Conservation (phyloP, 345 rosid genomes). For the Euphorbia pulcherrima region DNA sequence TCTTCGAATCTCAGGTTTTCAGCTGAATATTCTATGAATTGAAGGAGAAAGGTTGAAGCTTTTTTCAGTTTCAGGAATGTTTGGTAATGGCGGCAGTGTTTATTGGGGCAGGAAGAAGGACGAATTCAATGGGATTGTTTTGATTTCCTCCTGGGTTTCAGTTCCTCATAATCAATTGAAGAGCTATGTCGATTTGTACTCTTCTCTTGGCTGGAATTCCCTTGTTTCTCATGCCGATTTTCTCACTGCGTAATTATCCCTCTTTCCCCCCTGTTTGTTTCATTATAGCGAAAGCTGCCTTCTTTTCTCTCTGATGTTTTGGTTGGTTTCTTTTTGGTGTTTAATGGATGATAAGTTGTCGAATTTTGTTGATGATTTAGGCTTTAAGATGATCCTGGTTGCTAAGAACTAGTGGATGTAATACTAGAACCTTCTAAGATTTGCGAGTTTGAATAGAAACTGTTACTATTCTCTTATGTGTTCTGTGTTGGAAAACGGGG, state of each 20-base stretch:
- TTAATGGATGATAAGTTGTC: neutral
- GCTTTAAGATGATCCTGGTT: neutral
- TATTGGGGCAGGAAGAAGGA: constrained; percentile 57
- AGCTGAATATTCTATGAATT: neutral
- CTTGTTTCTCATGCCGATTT: constrained; percentile 76
- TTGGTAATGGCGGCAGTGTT: constrained; percentile 35
- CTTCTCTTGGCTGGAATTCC: constrained; percentile 87
- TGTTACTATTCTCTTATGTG: neutral
- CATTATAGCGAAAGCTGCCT: neutral
- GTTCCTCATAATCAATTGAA: constrained; percentile 42
- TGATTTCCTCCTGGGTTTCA: constrained; percentile 72
- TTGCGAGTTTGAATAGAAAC: neutral
- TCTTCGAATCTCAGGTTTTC: neutral
- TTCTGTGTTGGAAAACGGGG: neutral
- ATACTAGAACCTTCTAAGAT: neutral
- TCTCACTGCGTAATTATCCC: constrained; percentile 53
- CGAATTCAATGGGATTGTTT: constrained; percentile 62
- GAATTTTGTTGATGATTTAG: neutral
- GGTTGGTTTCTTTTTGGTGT: neutral
- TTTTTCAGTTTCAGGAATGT: constrained; percentile 30
- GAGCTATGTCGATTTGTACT: constrained; percentile 60
- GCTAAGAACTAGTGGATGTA: neutral
- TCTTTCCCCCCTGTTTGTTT: neutral
- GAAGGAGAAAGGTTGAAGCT: neutral
- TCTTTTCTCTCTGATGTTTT: too few species aligned